phyloP scores from a whole-genome alignment of 2,329 filamentous ascomycete genomes.

The Fusarium sp. region DNA sequence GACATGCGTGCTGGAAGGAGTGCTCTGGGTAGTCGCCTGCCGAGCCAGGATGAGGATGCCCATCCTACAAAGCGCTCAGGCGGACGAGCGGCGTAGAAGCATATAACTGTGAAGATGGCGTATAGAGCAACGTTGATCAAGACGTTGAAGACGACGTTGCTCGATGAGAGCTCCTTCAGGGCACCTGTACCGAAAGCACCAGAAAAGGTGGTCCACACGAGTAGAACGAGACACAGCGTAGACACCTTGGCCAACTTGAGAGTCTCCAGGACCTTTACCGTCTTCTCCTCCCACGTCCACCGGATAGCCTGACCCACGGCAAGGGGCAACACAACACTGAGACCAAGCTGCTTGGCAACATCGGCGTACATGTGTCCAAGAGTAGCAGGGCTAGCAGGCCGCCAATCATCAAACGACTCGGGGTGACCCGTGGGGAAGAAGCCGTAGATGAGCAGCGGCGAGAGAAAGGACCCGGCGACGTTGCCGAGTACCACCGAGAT shows the following conservation, averaged over 20 bases:
- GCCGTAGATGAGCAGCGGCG: conserved; percentile 71
- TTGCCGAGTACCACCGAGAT: conserved; percentile 79
- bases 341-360: conserved; percentile 75
- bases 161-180: conserved; percentile 65
- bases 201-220: conserved; percentile 74
- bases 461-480: conserved; percentile 74
- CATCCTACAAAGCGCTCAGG: conserved; percentile 43
- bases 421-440: conserved; percentile 60
- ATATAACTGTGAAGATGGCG: conserved; percentile 70
- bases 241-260: conserved; percentile 64
- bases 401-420: conserved; percentile 66
- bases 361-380: conserved; percentile 71
- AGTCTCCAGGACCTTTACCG: conserved; percentile 62
- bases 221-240: conserved; percentile 57
- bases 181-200: conserved; percentile 72
- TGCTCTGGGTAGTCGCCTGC: conserved; percentile 48
- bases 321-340: conserved; percentile 74
- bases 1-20: conserved; percentile 63
- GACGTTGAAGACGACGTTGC: conserved; percentile 73
- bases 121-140: conserved; percentile 75
- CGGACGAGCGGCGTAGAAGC: conserved; percentile 62
- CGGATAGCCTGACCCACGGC: conserved; percentile 70
- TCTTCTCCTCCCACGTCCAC: conserved; percentile 59
- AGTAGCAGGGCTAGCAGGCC: conserved; percentile 62
- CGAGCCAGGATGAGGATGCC: conserved; percentile 42